Percentiles rank a stretch among this genome's conserved stretches.
These are phyloP conservation scores for Boletus sp. DNA, from an alignment of 768 basidiomycete genomes.

Conservation along the genomic window DNA sequence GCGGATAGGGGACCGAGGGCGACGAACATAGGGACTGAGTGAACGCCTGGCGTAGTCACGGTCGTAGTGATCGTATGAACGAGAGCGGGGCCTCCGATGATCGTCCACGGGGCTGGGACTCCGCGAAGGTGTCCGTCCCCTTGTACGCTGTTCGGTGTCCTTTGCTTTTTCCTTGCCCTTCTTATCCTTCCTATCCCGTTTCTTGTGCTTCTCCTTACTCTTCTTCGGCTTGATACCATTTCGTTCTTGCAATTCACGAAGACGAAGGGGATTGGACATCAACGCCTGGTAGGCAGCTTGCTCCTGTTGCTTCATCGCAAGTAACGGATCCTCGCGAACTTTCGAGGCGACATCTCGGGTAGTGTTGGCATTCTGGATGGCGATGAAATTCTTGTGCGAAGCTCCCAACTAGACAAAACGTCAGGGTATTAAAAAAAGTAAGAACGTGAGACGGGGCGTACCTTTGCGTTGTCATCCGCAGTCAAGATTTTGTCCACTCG, in stretches of 20 bases:
- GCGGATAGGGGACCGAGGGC: constrained; percentile 45
- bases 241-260: constrained; percentile 76
- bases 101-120: constrained; percentile 29
- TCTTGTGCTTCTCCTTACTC: constrained; percentile 61
- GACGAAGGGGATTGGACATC: constrained; percentile 79
- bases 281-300: constrained; percentile 88
- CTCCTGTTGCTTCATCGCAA: constrained; percentile 98
- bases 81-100: constrained; percentile 29
- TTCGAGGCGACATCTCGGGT: constrained; percentile 86
- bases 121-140: constrained; percentile 30
- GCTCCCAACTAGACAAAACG: constrained; percentile 62
- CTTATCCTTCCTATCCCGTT: constrained; percentile 49
- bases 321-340: constrained; percentile 91
- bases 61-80: constrained; percentile 28
- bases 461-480: constrained; percentile 90
- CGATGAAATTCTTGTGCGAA: constrained; percentile 89
- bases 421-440: neutral
- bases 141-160: constrained; percentile 31
- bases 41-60: constrained; percentile 36
- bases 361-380: constrained; percentile 91
- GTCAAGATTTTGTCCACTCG: constrained; percentile 94
- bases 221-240: constrained; percentile 81
- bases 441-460: constrained; percentile 25
- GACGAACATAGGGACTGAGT: constrained; percentile 43
- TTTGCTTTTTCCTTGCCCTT: constrained; percentile 26